Base-by-base conservation (phyloP, 805 yeast species). In the Clavispora asparagi region DNA sequence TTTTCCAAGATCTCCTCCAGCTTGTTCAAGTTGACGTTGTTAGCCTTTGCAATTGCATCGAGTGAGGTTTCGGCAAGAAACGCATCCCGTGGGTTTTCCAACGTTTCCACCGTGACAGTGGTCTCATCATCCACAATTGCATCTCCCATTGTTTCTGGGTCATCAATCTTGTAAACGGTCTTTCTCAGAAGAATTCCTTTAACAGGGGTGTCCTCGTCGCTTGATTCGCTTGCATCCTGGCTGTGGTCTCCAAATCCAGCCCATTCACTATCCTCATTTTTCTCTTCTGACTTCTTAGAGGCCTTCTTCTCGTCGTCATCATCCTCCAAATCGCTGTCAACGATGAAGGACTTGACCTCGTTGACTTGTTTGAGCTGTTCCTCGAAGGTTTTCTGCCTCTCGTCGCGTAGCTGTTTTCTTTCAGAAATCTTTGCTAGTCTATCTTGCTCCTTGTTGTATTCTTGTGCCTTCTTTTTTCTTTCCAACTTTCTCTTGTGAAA, bases 401-500 rank as follows among this genome's bases (percentile, higher is more conserved):
- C 95, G 16, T 86, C 87, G 52, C 92, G 73, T 17, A 81, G 63
- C 55, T 75, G 72, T 53, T 82, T 79, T 49, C 97, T 78, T 59
- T 87, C 96, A 54, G 85, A 95, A 10, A 89, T 73, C 56, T 79
- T 79, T 2, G 81, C 82, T 52, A 79, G 69, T 47, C 91, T 75
- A 6, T 85, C 94, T 60, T 84, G 87, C 61, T 91, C 96, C 55
- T 84, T 82, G 42, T 78, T 79, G 57, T 74, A 82, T 49, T 79
- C 87, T 54, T 80, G 82, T 0, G 97, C 98, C 53, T 84, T 82
- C 68, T 89, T 91, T 67, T 87, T 86, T 63, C 98, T 78, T 59
- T 87, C 87, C 14, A 92, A 63, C 63, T 92, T 92, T 60, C 99
- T 79, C 68, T 92, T 92, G 65, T 94, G 98, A 65, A 92, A 92